A percentile compares a stretch with the other conserved stretches of the same genome.
Evolutionary conservation across 306 rosid genomes (phyloP).

Genomic region (Quercus glauca): DNA sequence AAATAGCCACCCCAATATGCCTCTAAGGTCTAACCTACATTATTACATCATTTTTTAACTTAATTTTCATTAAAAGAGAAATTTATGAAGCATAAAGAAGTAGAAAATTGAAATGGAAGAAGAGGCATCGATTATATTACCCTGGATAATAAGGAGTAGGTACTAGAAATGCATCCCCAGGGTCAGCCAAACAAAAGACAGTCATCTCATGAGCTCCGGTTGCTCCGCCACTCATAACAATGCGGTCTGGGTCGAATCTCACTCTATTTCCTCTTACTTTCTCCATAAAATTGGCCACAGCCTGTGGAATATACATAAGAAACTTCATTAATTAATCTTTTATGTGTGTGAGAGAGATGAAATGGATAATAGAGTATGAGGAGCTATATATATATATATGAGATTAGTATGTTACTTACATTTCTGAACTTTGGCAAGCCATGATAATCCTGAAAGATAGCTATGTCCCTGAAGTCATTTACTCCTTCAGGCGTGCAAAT

Average conservation of each 20-base stretch:
- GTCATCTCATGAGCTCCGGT: constrained; percentile 83
- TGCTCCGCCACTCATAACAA: constrained; percentile 93
- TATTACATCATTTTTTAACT: not conserved
- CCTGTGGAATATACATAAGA: constrained; percentile 34
- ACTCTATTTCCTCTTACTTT: constrained; percentile 70
- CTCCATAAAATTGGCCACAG: constrained; percentile 76
- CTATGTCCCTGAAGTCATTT: constrained; percentile 45
- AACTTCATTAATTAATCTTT: not conserved
- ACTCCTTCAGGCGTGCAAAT: constrained; percentile 70
- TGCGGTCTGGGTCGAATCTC: constrained; percentile 59
- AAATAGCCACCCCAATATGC: not conserved
- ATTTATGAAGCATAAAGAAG: not conserved
- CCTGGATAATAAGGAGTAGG: constrained; percentile 89
- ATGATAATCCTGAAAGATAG: constrained; percentile 81
- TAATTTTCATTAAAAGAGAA: not conserved
- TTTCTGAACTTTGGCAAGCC: constrained; percentile 72
- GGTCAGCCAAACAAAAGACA: constrained; percentile 81
- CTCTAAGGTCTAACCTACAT: not conserved
- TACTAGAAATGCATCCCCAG: constrained; percentile 75
- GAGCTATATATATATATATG: not conserved
- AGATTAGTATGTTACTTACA: constrained; percentile 30
- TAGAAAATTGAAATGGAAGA: not conserved
- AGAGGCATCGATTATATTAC: constrained; percentile 24
- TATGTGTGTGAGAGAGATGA: not conserved
- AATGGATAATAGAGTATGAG: not conserved